Evolutionary conservation across 768 basidiomycete species (phyloP).

Genomic region (Suillus plorans): DNA sequence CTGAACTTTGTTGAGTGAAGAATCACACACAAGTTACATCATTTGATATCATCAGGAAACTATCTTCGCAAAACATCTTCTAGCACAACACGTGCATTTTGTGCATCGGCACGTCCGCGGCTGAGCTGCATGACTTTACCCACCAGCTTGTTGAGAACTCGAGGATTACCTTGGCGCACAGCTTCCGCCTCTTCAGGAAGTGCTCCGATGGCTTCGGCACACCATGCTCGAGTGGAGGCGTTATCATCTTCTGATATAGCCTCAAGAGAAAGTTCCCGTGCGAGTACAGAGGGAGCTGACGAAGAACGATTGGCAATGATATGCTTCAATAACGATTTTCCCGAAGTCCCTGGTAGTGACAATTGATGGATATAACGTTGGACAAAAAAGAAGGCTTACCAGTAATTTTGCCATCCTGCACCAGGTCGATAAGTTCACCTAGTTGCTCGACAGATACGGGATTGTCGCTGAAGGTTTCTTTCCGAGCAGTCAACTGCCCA

Average conservation of each 20-base stretch:
- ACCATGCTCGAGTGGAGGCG: slow-evolving; percentile 50
- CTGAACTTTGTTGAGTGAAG: background rate
- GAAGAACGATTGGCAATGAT: slow-evolving; percentile 51
- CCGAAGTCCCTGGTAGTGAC: slow-evolving; percentile 63
- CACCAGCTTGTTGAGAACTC: slow-evolving; percentile 75
- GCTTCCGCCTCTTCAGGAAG: slow-evolving; percentile 69
- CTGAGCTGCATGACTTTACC: slow-evolving; percentile 85
- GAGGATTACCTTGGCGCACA: slow-evolving; percentile 62
- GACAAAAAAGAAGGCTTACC: slow-evolving; percentile 38
- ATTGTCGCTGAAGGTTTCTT: slow-evolving; percentile 56
- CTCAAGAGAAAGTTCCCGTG: slow-evolving; percentile 47
- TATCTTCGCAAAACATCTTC: slow-evolving; percentile 39
- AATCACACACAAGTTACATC: background rate
- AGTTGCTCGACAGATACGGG: slow-evolving; percentile 63
- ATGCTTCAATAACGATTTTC: slow-evolving; percentile 71
- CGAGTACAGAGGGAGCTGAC: slow-evolving; percentile 42
- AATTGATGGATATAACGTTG: background rate
- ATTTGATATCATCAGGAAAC: background rate
- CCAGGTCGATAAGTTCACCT: slow-evolving; percentile 75
- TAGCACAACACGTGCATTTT: slow-evolving; percentile 50
- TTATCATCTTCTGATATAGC: slow-evolving; percentile 35
- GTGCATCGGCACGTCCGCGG: slow-evolving; percentile 77
- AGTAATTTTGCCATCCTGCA: slow-evolving; percentile 65
- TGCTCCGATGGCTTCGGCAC: slow-evolving; percentile 59
- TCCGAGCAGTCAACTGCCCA: slow-evolving; percentile 67